phyloP scores from a whole-genome alignment of 768 basidiomycete genomes.

The Lactarius hengduanensis region DNA sequence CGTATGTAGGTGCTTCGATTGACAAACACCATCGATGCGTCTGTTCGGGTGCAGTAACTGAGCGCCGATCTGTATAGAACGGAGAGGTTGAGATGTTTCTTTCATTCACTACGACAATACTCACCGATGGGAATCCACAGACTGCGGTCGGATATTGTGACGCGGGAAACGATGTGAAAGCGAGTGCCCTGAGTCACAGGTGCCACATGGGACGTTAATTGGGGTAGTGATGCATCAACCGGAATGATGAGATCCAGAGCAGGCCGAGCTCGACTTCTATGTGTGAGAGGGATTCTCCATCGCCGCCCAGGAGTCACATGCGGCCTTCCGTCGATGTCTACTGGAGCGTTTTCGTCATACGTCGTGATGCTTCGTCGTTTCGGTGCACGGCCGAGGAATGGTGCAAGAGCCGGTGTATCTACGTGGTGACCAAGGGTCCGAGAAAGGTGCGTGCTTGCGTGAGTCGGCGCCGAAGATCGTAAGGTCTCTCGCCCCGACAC shows the following conservation, averaged over 20 bases:
- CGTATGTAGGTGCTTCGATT: conserved; percentile 48
- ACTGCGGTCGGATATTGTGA: conserved; percentile 46
- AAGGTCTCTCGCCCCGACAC: conserved; percentile 17
- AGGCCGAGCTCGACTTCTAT: conserved; percentile 43
- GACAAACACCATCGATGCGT: conserved; percentile 51
- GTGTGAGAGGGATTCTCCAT: conserved; percentile 43
- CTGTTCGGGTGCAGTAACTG: conserved; percentile 29
- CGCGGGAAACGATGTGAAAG: conserved; percentile 48
- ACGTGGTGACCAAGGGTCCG: conserved; percentile 49
- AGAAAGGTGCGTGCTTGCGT: conserved; percentile 41
- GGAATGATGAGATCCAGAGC: conserved; percentile 35
- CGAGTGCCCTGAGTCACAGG: conserved; percentile 36
- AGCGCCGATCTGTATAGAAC: conserved; percentile 37
- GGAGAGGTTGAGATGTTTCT: not conserved
- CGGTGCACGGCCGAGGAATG: conserved; percentile 47
- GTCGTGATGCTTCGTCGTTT: conserved; percentile 44
- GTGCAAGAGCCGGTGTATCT: conserved; percentile 52
- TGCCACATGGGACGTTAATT: not conserved
- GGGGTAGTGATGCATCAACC: not conserved
- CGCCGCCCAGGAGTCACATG: not conserved
- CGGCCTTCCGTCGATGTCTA: conserved; percentile 37
- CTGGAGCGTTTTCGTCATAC: conserved; percentile 36
- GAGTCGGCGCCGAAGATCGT: conserved; percentile 19
- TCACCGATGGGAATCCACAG: conserved; percentile 44
- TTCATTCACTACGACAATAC: conserved; percentile 14